Evolutionary conservation across 2,329 filamentous ascomycete species (phyloP).

Genomic region (Capronia epimyces): DNA sequence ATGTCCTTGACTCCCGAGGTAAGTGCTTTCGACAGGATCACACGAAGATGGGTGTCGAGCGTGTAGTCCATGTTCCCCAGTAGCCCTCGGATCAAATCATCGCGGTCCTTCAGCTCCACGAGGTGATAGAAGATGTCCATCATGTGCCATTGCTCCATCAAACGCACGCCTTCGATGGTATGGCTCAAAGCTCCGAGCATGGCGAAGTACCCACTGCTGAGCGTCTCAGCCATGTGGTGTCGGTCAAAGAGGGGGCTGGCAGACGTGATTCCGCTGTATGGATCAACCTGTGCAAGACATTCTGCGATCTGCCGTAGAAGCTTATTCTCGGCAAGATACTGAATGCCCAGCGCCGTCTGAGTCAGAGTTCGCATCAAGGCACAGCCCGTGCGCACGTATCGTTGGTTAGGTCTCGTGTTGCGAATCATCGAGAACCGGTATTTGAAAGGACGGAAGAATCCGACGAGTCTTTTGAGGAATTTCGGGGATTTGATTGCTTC

Average conservation of each 20-base stretch:
- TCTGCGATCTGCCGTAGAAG: slow-evolving; percentile 89
- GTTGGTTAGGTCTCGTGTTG: slow-evolving; percentile 87
- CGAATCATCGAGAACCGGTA: slow-evolving; percentile 86
- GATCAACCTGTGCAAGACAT: slow-evolving; percentile 90
- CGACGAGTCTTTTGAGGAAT: slow-evolving; percentile 89
- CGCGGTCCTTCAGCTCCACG: slow-evolving; percentile 80
- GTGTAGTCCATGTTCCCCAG: slow-evolving; percentile 90
- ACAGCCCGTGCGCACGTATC: slow-evolving; percentile 86
- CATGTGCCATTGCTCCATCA: slow-evolving; percentile 94
- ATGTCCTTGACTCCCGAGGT: slow-evolving; percentile 88
- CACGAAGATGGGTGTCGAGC: slow-evolving; percentile 78
- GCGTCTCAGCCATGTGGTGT: slow-evolving; percentile 75
- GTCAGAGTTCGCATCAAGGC: slow-evolving; percentile 80
- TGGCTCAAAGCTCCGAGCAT: slow-evolving; percentile 83
- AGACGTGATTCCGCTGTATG: slow-evolving; percentile 63
- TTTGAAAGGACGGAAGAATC: slow-evolving; percentile 95
- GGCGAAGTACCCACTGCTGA: slow-evolving; percentile 89
- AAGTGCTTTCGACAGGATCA: slow-evolving; percentile 88
- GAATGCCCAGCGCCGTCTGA: slow-evolving; percentile 76
- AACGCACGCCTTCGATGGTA: slow-evolving; percentile 73
- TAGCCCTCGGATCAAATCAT: slow-evolving; percentile 83
- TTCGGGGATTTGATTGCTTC: slow-evolving; percentile 93
- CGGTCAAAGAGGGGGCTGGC: slow-evolving; percentile 82
- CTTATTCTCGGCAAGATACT: slow-evolving; percentile 86
- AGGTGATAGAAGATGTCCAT: slow-evolving; percentile 99